A percentile compares a stretch with the other conserved stretches of the same genome.
Conservation (phyloP, 78 protist genomes). For the Creolimax fragrantissima region DNA sequence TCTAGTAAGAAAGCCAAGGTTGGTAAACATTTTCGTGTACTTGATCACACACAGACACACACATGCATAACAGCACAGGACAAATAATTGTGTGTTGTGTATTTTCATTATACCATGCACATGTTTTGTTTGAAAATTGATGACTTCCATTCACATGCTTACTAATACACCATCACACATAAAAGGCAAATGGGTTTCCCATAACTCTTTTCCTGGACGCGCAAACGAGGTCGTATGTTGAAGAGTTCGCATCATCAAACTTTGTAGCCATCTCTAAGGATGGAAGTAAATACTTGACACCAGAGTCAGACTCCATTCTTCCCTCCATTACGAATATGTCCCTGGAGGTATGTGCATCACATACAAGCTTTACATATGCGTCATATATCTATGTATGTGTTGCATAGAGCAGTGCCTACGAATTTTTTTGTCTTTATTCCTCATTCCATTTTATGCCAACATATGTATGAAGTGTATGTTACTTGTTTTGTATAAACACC, state of each 20-base stretch:
- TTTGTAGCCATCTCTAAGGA: neutral
- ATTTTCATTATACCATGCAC: too few species aligned
- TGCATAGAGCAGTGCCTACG: too few species aligned
- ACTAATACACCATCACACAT: neutral
- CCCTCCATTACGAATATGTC: neutral
- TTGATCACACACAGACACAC: neutral
- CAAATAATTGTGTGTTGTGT: too few species aligned
- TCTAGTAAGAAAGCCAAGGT: neutral
- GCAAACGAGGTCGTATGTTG: neutral
- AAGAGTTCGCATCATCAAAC: neutral
- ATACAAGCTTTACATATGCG: too few species aligned
- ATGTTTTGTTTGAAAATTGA: too few species aligned
- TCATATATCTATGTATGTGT: too few species aligned
- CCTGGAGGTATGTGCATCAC: neutral
- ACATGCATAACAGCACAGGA: too few species aligned
- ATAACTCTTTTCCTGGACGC: conserved; percentile 6
- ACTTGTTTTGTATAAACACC: too few species aligned
- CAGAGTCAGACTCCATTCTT: neutral
- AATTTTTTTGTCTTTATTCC: too few species aligned
- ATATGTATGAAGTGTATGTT: too few species aligned
- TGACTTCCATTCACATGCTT: neutral
- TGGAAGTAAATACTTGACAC: conserved; percentile 12
- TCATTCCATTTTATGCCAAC: too few species aligned
- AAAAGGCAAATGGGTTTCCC: neutral
- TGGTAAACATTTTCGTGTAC: neutral